Base-by-base conservation (phyloP, 1,284 basidiomycete species). In the Schizophyllum commune region DNA sequence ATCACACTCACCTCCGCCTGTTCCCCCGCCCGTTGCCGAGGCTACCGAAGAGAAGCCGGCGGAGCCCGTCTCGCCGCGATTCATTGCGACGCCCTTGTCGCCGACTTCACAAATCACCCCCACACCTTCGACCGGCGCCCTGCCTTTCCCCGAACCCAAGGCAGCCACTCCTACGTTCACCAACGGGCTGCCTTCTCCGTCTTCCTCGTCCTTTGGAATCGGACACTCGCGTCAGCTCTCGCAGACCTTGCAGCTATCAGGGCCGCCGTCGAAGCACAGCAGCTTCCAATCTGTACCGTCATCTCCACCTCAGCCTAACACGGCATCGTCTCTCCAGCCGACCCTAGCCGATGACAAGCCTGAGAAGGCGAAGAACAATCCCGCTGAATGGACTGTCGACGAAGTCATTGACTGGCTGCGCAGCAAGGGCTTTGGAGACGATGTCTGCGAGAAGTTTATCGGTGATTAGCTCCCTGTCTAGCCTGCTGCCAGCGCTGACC, bases 331-430 rank as follows among this genome's bases (percentile, higher is more conserved):
- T 7, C 32, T 57, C 9, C 58, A 64, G 39, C 58, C 55, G 4
- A 63, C 61, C 19, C 57, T 65, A 4, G 65, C 62, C 1, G 68
- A 67, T 32, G 65, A 65, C 32, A 65, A 65, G 60, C 60, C 62
- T 71, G 60, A 72, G 73, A 51, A 74, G 73, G 61, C 68, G 62
- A 5, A 47, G 39, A 17, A 8, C 17, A 79, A 81, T 66, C 84
- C 92, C 0, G 80, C 83, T 0, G 87, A 92, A 60, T 99, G 96
- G 96, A 81, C 75, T 0, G 86, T 98, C 0, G 89, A 92, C 0
- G 89, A 98, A 33, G 97, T 99, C 7, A 80, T 96, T 1, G 88
- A 90, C 1, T 99, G 96, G 96, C 78, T 94, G 19, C 85, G 83
- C 69, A 77, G 76, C 57, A 94, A 92, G 74, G 91, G 91, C 4